Evolutionary conservation across 768 basidiomycete species (phyloP).

Genomic region (Kwoniella shandongensis): DNA sequence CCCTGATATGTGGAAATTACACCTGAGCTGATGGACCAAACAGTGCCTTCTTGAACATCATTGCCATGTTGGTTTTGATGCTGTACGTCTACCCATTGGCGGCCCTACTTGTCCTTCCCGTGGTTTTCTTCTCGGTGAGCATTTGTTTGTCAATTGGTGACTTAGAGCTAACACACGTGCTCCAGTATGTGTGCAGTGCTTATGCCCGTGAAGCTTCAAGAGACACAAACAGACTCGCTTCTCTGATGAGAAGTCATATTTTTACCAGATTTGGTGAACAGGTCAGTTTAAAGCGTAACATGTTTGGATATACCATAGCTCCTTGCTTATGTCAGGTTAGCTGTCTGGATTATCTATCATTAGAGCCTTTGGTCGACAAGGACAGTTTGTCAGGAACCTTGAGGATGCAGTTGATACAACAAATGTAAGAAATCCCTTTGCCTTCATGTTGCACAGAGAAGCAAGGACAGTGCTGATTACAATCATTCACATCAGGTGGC

Average conservation of each 20-base stretch:
- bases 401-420: constrained; percentile 29
- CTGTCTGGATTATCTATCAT: constrained; percentile 38
- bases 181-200: constrained; percentile 28
- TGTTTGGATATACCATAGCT: neutral
- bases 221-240: constrained; percentile 43
- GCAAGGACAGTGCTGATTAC: no score
- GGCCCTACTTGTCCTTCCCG: constrained; percentile 39
- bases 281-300: constrained; percentile 9
- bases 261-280: constrained; percentile 42
- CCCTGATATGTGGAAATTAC: neutral
- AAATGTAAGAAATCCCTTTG: no score
- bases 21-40: constrained; percentile 11
- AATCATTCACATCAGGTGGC: neutral
- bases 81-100: constrained; percentile 41
- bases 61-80: constrained; percentile 39
- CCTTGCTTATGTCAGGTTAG: constrained; percentile 8
- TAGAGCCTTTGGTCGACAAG: constrained; percentile 32
- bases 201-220: constrained; percentile 30
- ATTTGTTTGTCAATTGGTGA: neutral
- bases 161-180: neutral
- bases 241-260: constrained; percentile 31
- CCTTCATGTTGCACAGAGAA: no score
- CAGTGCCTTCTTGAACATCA: constrained; percentile 25
- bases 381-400: constrained; percentile 21
- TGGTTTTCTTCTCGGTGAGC: constrained; percentile 30